phyloP scores from a whole-genome alignment of 192 early-diverging fungal genomes.

The Entomortierella parvispora region DNA sequence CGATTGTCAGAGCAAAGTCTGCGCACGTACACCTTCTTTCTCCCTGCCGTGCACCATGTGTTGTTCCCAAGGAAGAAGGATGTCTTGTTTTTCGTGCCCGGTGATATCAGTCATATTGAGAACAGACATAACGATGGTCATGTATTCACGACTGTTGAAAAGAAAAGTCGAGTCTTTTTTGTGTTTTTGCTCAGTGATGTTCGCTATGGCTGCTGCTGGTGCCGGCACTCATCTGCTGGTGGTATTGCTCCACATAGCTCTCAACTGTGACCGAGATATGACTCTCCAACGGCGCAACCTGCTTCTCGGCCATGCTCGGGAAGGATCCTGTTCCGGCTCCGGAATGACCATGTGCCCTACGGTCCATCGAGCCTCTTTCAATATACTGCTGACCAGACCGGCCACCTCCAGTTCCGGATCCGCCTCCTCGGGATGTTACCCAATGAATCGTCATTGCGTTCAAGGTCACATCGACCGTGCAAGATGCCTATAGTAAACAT shows the following conservation, averaged over 20 bases:
- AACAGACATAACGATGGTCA: too few species aligned
- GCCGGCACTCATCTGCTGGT: background rate
- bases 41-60: too few species aligned
- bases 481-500: too few species aligned
- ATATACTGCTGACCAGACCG: background rate
- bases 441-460: conserved; percentile 49
- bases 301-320: background rate
- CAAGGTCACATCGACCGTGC: conserved; percentile 49
- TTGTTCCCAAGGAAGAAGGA: too few species aligned
- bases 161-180: too few species aligned
- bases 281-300: background rate
- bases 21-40: too few species aligned
- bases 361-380: background rate
- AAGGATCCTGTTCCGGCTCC: background rate
- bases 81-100: too few species aligned
- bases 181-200: too few species aligned
- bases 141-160: too few species aligned
- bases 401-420: background rate
- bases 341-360: background rate
- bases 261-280: conserved; percentile 3
- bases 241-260: background rate
- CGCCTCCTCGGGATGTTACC: conserved; percentile 21
- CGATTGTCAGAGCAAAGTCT: too few species aligned
- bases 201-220: background rate
- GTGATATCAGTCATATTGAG: too few species aligned